Conservation (phyloP, 2,329 filamentous ascomycete genomes). For the Verticillium nubilum region DNA sequence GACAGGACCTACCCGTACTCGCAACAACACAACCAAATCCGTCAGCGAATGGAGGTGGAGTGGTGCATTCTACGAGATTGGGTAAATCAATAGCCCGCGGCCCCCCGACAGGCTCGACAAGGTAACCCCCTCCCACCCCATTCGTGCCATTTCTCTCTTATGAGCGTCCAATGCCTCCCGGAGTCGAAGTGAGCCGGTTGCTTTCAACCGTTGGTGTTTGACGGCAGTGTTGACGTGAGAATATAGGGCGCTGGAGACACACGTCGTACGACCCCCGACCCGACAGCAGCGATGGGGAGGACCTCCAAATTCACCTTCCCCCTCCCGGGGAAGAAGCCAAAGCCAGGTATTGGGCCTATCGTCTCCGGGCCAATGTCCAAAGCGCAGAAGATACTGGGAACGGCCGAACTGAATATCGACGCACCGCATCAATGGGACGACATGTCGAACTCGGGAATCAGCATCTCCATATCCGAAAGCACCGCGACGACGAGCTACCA, state of each 20-base stretch:
- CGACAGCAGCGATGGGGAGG: constrained; percentile 25
- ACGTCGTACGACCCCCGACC: not conserved
- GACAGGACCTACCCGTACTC: not conserved
- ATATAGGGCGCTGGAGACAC: not conserved
- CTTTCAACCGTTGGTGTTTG: not conserved
- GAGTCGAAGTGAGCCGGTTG: not conserved
- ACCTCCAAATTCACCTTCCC: constrained; percentile 43
- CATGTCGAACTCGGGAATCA: constrained; percentile 36
- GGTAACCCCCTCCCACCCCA: constrained; percentile 8
- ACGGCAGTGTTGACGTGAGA: not conserved
- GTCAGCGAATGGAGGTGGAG: constrained; percentile 7
- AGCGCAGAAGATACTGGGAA: constrained; percentile 45
- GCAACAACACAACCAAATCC: not conserved
- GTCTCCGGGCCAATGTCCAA: constrained; percentile 39
- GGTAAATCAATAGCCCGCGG: constrained; percentile 10
- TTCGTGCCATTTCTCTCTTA: constrained; percentile 1
- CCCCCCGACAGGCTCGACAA: constrained; percentile 7
- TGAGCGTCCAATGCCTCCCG: constrained; percentile 3
- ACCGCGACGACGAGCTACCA: constrained; percentile 24
- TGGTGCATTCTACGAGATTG: constrained; percentile 4
- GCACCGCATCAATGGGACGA: constrained; percentile 34
- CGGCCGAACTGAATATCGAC: constrained; percentile 37
- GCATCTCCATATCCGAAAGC: constrained; percentile 37
- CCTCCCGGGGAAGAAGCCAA: constrained; percentile 39
- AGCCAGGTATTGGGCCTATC: constrained; percentile 16